Evolutionary conservation across 2,329 filamentous ascomycete species (phyloP).

Genomic region (Colletotrichum tofieldiae): DNA sequence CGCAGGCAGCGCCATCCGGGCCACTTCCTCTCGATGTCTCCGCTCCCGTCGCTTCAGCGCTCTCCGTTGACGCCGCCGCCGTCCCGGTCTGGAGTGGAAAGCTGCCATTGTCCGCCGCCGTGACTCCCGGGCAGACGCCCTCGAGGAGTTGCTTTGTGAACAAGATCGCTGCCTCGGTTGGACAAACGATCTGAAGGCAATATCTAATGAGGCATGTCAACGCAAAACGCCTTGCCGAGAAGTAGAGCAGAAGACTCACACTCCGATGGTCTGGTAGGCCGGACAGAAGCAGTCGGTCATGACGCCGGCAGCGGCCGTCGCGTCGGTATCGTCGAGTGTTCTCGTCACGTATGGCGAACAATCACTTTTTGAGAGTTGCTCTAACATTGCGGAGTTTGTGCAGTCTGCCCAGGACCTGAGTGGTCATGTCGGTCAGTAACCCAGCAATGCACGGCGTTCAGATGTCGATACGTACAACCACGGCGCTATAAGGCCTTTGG

Average conservation of each 20-base stretch:
- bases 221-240: no score
- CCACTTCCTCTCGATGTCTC: constrained; percentile 6
- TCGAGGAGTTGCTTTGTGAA: constrained; percentile 30
- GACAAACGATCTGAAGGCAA: constrained; percentile 16
- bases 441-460: neutral
- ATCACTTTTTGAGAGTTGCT: neutral
- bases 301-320: constrained; percentile 2
- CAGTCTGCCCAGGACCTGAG: constrained; percentile 20
- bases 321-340: constrained; percentile 1
- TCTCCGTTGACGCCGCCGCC: neutral
- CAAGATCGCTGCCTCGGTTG: constrained; percentile 7
- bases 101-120: neutral
- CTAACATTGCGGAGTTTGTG: constrained; percentile 23
- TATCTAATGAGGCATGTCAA: neutral
- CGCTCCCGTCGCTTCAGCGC: neutral
- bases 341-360: constrained; percentile 12
- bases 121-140: constrained; percentile 18
- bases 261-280: constrained; percentile 19
- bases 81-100: neutral
- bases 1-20: constrained; percentile 13
- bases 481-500: constrained; percentile 6
- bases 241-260: neutral
- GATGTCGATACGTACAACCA: constrained; percentile 1
- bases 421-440: neutral
- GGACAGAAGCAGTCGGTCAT: constrained; percentile 13